phyloP scores from a whole-genome alignment of 1,284 basidiomycete genomes.

The Ceratorhiza oryzae-sativae region DNA sequence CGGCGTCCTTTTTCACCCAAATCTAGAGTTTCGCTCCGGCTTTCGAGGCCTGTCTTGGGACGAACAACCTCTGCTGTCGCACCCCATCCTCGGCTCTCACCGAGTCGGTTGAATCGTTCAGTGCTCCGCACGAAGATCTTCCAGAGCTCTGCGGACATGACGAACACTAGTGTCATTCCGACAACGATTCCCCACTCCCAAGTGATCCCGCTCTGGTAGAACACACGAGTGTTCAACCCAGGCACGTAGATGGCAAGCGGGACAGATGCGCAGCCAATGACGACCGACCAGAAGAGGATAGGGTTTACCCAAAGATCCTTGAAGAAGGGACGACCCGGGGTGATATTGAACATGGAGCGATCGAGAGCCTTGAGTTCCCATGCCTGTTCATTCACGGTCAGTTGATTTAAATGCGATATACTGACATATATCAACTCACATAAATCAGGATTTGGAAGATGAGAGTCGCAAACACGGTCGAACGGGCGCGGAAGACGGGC shows the following conservation, averaged over 20 bases:
- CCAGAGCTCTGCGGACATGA: conserved; percentile 29
- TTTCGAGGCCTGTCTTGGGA: neutral
- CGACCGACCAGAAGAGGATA: conserved; percentile 60
- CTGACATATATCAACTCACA: conserved; percentile 6
- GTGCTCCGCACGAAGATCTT: conserved; percentile 34
- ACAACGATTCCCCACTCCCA: conserved; percentile 58
- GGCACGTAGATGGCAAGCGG: conserved; percentile 62
- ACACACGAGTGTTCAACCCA: conserved; percentile 46
- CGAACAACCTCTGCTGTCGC: conserved; percentile 32
- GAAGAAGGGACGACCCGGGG: conserved; percentile 45
- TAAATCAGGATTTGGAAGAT: conserved; percentile 59
- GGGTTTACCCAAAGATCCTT: conserved; percentile 62
- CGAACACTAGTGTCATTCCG: conserved; percentile 32
- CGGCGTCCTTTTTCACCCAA: conserved; percentile 24
- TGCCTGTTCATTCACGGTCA: conserved; percentile 1
- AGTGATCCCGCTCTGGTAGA: conserved; percentile 55
- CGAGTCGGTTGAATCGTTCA: conserved; percentile 17
- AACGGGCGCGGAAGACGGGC: conserved; percentile 62
- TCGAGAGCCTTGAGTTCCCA: conserved; percentile 39
- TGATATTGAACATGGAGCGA: conserved; percentile 37
- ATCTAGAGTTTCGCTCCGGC: conserved; percentile 12
- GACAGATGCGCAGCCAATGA: conserved; percentile 58
- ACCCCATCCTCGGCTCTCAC: conserved; percentile 29
- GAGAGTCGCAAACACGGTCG: conserved; percentile 61
- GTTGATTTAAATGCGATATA: neutral